Base-by-base conservation (phyloP, 2,329 filamentous ascomycete species). In the Ceratocystis ficicola region DNA sequence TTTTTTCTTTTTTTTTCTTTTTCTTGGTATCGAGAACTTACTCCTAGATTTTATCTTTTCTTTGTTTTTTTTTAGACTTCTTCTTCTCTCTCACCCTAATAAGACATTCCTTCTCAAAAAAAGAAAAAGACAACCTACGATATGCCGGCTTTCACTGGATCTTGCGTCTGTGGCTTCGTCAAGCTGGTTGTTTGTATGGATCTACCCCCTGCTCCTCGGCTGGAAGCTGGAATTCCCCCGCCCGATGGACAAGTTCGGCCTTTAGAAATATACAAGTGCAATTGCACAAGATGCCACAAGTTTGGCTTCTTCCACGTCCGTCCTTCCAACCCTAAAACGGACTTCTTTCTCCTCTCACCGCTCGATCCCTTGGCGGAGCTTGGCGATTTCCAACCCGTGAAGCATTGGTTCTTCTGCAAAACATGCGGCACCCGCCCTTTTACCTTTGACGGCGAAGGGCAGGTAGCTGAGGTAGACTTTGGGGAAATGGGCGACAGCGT, bases 281-380 rank as follows among this genome's bases (percentile, higher is more conserved):
- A 79, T 68, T 80, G 77, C 70, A 75, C 71, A n/a, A 76, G 74
- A 15, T 80, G 77, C 70, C 74, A 77, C 52, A 79, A 79, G 68
- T 73, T 76, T 70, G 74, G 73, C 48, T 73, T 76, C 66, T 77
- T 78, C 69, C 77, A 79, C 70, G 69, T 76, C 44, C 75, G 76
- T 15, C 73, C 76, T 5, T 71, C 71, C 48, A 68, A 72, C 48
- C 66, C 73, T 1, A 70, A 70, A 8, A 70, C 76, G 17, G 78
- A 81, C 70, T 82, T 81, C 70, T 70, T 77, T 6, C 74, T 82
- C 8, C 73, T 79, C 1, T 75, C 75, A 1, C 79, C 80, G 0
- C 63, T 73, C 1, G 70, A 75, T 62, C 75, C 74, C 5, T 68
- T 75, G 22, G 64, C 69, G 0, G 75, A 75, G 10, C 70, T 81